Conservation (phyloP, 2,329 filamentous ascomycete species). For the Trichoderma polysporum region DNA sequence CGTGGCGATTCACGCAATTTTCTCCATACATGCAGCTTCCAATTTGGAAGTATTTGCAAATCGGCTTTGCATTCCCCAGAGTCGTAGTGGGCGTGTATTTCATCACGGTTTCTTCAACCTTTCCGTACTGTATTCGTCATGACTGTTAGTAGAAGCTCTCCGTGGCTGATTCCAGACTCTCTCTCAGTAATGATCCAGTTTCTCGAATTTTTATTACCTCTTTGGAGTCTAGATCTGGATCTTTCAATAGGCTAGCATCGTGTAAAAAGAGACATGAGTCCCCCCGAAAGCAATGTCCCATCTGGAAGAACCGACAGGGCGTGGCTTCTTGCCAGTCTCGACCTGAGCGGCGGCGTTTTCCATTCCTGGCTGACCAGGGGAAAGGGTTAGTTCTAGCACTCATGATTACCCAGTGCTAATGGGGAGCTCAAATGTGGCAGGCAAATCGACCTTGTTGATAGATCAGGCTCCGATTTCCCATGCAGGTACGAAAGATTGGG, state of each 20-base stretch:
- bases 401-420: neutral
- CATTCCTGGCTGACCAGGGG: neutral
- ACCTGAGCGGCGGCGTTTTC: neutral
- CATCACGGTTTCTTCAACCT: neutral
- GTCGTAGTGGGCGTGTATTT: neutral
- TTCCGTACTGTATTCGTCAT: neutral
- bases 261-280: neutral
- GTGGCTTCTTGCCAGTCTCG: neutral
- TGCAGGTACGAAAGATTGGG: neutral
- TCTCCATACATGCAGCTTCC: slow-evolving; percentile 10
- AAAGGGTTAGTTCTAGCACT: neutral
- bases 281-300: neutral
- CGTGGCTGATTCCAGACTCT: too few relatives aligned
- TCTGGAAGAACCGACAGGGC: slow-evolving; percentile 15
- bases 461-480: too few relatives aligned
- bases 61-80: neutral
- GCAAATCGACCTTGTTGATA: neutral
- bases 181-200: neutral
- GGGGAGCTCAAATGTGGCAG: too few relatives aligned
- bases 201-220: neutral
- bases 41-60: neutral
- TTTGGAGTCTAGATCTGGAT: too few relatives aligned
- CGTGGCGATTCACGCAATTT: neutral
- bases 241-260: neutral
- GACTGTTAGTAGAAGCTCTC: neutral